A percentile compares a stretch with the other conserved stretches of the same genome.
phyloP scores from a whole-genome alignment of 306 rosid genomes.

The Rosa persica region DNA sequence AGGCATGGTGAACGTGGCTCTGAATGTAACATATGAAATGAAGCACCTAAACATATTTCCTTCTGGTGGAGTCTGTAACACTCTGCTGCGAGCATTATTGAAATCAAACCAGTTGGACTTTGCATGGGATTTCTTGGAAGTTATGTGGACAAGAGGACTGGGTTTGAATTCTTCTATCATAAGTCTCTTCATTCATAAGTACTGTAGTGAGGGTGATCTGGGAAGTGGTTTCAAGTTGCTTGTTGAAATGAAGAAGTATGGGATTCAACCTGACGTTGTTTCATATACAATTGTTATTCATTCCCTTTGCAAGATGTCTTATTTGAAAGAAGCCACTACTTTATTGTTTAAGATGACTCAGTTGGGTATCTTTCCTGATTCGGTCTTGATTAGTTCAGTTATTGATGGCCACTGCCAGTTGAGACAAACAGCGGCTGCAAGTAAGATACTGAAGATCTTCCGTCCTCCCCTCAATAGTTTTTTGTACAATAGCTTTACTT shows the following conservation, averaged over 20 bases:
- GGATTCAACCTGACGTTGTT: conserved; percentile 36
- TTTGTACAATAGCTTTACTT: conserved; percentile 38
- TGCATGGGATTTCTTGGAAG: conserved; percentile 37
- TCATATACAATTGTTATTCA: conserved; percentile 32
- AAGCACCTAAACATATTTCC: conserved; percentile 30
- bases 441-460: conserved; percentile 31
- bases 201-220: conserved; percentile 32
- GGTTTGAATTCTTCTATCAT: conserved; percentile 25
- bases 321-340: conserved; percentile 31
- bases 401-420: conserved; percentile 37
- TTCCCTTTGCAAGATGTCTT: conserved; percentile 34
- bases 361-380: conserved; percentile 37
- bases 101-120: conserved; percentile 17
- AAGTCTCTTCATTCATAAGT: conserved; percentile 33
- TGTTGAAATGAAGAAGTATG: conserved; percentile 26
- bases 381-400: conserved; percentile 31
- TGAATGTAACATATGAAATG: conserved; percentile 27
- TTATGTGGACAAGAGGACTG: conserved; percentile 26
- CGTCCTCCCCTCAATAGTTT: conserved; percentile 31
- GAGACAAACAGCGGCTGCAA: conserved; percentile 25
- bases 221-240: conserved; percentile 34
- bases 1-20: conserved; percentile 26
- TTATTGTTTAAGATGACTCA: conserved; percentile 37
- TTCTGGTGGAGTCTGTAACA: conserved; percentile 27
- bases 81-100: conserved; percentile 25